These are phyloP conservation scores for Petrea volubilis DNA, from an alignment of 257 asterid species.

Conservation along the genomic window DNA sequence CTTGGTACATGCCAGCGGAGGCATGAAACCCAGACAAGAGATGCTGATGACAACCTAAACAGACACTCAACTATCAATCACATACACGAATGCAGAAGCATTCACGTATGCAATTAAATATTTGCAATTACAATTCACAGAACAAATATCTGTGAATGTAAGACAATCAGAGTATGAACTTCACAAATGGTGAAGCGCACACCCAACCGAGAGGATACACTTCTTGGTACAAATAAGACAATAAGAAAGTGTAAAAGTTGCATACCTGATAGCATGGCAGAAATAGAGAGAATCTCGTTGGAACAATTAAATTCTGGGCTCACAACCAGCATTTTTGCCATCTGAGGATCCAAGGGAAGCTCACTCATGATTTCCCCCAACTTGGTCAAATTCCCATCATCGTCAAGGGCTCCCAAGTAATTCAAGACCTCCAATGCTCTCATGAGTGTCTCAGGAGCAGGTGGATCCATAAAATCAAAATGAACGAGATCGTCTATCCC, in stretches of 20 bases:
- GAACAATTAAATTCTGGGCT: slow-evolving; percentile 92
- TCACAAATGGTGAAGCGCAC: slow-evolving; percentile 37
- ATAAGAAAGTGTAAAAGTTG: slow-evolving; percentile 11
- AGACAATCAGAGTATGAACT: slow-evolving; percentile 36
- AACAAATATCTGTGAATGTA: slow-evolving; percentile 40
- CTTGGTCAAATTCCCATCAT: slow-evolving; percentile 88
- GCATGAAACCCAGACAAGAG: slow-evolving; percentile 92
- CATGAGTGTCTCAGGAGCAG: slow-evolving; percentile 96
- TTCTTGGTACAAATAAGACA: slow-evolving; percentile 24
- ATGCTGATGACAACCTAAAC: slow-evolving; percentile 95
- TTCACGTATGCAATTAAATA: slow-evolving; percentile 48
- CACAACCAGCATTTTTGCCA: slow-evolving; percentile 95
- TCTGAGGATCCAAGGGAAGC: slow-evolving; percentile 95
- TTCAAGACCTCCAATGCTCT: slow-evolving; percentile 95
- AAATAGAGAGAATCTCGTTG: slow-evolving; percentile 85
- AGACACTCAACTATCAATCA: slow-evolving; percentile 52
- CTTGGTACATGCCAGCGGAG: slow-evolving; percentile 84
- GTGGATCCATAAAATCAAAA: slow-evolving; percentile 99
- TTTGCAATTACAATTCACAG: slow-evolving; percentile 41
- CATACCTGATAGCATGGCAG: slow-evolving; percentile 98
- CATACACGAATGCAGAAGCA: slow-evolving; percentile 44
- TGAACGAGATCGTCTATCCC: slow-evolving; percentile 94
- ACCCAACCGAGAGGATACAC: slow-evolving; percentile 34
- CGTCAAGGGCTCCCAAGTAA: slow-evolving; percentile 93
- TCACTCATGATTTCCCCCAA: slow-evolving; percentile 96